Conservation (phyloP, 169 alveolate species). For the Babesia caballi region DNA sequence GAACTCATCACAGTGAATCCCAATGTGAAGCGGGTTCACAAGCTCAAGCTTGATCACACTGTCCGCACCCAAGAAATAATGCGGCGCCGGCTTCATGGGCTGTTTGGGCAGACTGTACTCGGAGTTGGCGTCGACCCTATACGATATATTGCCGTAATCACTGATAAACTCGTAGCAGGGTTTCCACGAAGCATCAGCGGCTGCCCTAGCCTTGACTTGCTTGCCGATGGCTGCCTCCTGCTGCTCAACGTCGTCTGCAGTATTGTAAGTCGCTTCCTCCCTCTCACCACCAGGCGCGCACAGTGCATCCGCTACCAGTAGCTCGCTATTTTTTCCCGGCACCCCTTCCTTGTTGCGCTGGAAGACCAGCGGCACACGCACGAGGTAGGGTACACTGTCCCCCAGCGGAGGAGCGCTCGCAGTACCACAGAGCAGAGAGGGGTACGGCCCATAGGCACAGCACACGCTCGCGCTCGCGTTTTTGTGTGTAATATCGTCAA, state of each 20-base stretch:
- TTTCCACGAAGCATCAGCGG: constrained; percentile 9
- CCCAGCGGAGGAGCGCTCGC: neutral
- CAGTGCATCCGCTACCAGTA: neutral
- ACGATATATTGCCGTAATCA: constrained; percentile 33
- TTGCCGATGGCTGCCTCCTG: constrained; percentile 13
- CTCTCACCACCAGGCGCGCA: neutral
- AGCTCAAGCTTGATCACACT: constrained; percentile 20
- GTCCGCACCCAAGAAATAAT: neutral
- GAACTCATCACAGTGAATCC: constrained; percentile 44
- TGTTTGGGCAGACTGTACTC: constrained; percentile 23
- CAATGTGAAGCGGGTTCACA: constrained; percentile 51
- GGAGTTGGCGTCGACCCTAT: constrained; percentile 7
- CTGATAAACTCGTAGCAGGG: constrained; percentile 6
- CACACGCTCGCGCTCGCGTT: neutral
- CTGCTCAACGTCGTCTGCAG: constrained; percentile 17
- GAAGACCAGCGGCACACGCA: constrained; percentile 46
- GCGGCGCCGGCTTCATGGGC: neutral
- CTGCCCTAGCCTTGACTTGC: constrained; percentile 6
- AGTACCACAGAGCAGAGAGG: neutral
- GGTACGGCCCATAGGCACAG: constrained; percentile 3
- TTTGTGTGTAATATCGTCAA: neutral
- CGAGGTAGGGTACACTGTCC: constrained; percentile 34
- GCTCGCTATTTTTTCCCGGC: constrained; percentile 35
- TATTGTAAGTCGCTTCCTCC: neutral
- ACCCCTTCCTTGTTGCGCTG: constrained; percentile 49